Conservation (phyloP, 371 early-diverging fungal species). For the Mucor velutinosus region DNA sequence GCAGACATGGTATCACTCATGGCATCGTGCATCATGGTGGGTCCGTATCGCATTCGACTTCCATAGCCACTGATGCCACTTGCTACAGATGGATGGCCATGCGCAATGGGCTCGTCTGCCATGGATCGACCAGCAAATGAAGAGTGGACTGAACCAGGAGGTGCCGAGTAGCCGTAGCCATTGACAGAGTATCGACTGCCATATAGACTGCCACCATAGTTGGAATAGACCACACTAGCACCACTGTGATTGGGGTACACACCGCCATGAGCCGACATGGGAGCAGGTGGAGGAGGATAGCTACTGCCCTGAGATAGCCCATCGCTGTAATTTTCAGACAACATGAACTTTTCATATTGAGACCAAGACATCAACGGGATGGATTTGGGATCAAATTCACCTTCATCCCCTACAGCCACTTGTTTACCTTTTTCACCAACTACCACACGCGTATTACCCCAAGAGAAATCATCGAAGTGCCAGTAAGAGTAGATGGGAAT, state of each 20-base stretch:
- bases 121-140: not conserved
- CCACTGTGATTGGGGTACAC: not conserved
- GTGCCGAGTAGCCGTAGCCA: not conserved
- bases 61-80: not conserved
- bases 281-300: conserved; percentile 25
- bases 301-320: conserved; percentile 41
- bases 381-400: conserved; percentile 57
- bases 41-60: conserved; percentile 9
- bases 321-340: conserved; percentile 53
- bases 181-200: not conserved
- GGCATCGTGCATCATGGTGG: conserved; percentile 5
- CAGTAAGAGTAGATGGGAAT: conserved; percentile 91
- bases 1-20: conserved; percentile 8
- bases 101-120: not conserved
- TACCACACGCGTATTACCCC: conserved; percentile 96
- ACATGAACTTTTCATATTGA: conserved; percentile 81
- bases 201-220: not conserved
- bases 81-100: not conserved
- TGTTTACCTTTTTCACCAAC: conserved; percentile 80
- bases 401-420: conserved; percentile 47
- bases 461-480: conserved; percentile 98
- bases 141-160: not conserved
- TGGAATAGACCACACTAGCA: not conserved
- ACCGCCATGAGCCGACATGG: not conserved
- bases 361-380: conserved; percentile 83